Evolutionary conservation across 2,329 filamentous ascomycete species (phyloP).

Genomic region (Trichoderma gracile): DNA sequence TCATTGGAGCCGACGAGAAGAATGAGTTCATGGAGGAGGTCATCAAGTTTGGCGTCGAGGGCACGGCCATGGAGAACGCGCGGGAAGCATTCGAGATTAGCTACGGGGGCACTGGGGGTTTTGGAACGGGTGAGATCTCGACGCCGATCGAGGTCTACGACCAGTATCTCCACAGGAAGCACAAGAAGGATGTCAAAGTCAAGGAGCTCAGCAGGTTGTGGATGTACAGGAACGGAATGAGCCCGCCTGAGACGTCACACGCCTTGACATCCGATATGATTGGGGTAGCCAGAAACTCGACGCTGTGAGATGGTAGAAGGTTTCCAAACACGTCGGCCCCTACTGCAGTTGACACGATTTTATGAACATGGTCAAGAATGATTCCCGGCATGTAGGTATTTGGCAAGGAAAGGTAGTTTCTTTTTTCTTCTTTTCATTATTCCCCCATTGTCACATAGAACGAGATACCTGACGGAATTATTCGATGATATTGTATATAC

Average conservation of each 20-base stretch:
- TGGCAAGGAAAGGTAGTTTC: neutral
- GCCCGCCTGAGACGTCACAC: conserved; percentile 48
- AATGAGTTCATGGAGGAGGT: conserved; percentile 64
- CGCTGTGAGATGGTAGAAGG: neutral
- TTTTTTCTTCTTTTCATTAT: neutral
- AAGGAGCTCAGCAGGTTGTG: conserved; percentile 63
- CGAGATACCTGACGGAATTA: neutral
- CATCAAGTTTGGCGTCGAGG: conserved; percentile 48
- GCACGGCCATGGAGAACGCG: conserved; percentile 46
- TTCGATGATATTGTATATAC: too few species aligned
- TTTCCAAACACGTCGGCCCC: neutral
- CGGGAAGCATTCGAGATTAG: conserved; percentile 52
- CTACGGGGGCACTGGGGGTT: conserved; percentile 46
- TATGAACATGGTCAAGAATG: neutral
- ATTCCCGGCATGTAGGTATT: neutral
- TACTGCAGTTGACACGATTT: neutral
- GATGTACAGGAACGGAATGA: conserved; percentile 62
- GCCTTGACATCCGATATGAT: conserved; percentile 41
- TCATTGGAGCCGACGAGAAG: conserved; percentile 47
- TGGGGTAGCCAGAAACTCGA: conserved; percentile 13
- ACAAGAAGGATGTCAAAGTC: conserved; percentile 48
- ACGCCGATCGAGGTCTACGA: conserved; percentile 45
- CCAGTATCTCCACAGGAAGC: conserved; percentile 34
- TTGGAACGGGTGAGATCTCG: conserved; percentile 39
- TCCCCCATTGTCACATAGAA: neutral